Evolutionary conservation across 192 early-diverging fungal genomes (phyloP).

Genomic region (Backusella macrospora): DNA sequence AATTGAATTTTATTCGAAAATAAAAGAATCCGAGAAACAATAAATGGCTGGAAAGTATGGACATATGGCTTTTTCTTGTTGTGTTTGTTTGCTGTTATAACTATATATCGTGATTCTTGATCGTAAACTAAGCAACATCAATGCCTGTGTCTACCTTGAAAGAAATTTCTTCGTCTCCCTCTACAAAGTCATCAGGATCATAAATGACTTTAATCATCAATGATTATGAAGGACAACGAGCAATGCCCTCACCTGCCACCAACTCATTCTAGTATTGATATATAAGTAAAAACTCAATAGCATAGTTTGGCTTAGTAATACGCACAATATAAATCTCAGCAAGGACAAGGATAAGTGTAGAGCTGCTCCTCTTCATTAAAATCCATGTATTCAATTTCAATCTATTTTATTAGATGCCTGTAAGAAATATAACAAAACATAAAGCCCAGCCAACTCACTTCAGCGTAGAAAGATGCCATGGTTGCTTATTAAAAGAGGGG

Average conservation of each 20-base stretch:
- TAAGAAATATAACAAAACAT: neutral
- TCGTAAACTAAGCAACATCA: neutral
- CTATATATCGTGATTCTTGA: neutral
- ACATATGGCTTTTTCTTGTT: neutral
- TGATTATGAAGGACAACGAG: slow-evolving; percentile 90
- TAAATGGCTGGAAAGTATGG: neutral
- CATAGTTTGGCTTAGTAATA: neutral
- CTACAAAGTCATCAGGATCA: slow-evolving; percentile 71
- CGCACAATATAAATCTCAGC: slow-evolving; percentile 78
- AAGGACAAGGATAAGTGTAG: slow-evolving; percentile 95
- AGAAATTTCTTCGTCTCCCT: slow-evolving; percentile 48
- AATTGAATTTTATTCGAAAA: neutral
- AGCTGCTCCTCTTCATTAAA: slow-evolving; percentile 81
- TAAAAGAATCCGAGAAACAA: neutral
- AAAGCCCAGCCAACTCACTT: slow-evolving; percentile 18
- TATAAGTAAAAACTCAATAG: neutral
- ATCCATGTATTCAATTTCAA: slow-evolving; percentile 82
- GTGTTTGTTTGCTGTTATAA: neutral
- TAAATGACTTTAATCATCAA: slow-evolving; percentile 90
- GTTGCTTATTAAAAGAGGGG: neutral
- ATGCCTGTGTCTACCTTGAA: slow-evolving; percentile 22
- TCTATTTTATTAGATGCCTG: neutral
- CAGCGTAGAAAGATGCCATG: slow-evolving; percentile 58
- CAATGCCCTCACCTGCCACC: slow-evolving; percentile 82
- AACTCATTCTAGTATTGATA: slow-evolving; percentile 63